Evolutionary conservation across 2,329 filamentous ascomycete species (phyloP), one percentile per base, ranked within the genome.

Genomic region (Trichoderma semiorbis): DNA sequence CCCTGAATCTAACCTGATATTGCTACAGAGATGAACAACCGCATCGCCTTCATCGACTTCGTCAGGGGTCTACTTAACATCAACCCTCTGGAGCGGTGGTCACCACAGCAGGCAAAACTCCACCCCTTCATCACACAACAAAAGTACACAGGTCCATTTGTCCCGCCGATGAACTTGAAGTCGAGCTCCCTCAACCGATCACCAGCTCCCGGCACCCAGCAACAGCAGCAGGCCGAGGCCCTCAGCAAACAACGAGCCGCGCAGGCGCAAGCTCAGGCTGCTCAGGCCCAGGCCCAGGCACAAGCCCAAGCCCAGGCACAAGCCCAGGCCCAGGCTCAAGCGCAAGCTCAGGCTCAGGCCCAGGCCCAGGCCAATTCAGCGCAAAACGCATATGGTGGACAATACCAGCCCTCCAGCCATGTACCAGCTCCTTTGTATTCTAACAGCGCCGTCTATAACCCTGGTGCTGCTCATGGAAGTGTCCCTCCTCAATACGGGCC

Each of bases 81-180:
- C 79, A 99, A 98, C 79, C 96, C 96, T 3, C 87, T 99, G 39
- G 96, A 99, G 82, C 87, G 96, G 80, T 99, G 96, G 96, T 97
- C 96, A 5, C 96, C 96, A 7, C 95, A 98, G 78, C 96, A 99
- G 83, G 96, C 96, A 39, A 98, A 98, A 80, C 85, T 98, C 72
- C 96, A 99, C 79, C 96, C 96, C 0, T 99, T 99, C 82, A 99
- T 99, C 79, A 99, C 96, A 0, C 96, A 99, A 80, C 93, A 97
- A 79, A 99, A 98, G 84, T 99, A 92, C 79, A 98, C 95, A 0
- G 95, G 94, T 0, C 94, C 95, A 4, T 99, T 99, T 79, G 93
- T 98, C 62, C 96, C 96, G 10, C 95, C 95, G 3, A 97, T 98
- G 94, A 97, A 97, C 78, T 85, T 98, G 72, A 98, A 98, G 81